Conservation (phyloP, 352 stramenopile species). For the Phytophthora ohioensis region DNA sequence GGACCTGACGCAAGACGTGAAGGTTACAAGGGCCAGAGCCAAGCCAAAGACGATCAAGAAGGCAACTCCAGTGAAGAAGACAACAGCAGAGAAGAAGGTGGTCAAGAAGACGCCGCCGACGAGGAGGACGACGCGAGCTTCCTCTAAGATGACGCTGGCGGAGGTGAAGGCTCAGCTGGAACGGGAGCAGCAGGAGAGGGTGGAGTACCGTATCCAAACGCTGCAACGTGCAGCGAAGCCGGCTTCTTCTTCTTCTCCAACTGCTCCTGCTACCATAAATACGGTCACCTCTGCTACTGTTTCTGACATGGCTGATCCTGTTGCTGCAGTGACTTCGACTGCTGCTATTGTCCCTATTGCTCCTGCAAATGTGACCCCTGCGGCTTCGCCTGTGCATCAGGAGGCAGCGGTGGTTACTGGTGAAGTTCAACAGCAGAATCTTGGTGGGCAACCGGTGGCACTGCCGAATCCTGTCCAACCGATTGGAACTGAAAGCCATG, state of each 20-base stretch:
- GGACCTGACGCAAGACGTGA: slow-evolving; percentile 27
- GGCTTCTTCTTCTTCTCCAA: not conserved
- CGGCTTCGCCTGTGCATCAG: not conserved
- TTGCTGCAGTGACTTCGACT: not conserved
- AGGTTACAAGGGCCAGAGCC: slow-evolving; percentile 8
- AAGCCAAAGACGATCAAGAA: slow-evolving; percentile 9
- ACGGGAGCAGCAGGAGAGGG: slow-evolving; percentile 59
- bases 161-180: slow-evolving; percentile 55
- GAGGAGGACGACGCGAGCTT: slow-evolving; percentile 10
- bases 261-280: not conserved
- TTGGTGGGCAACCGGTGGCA: not conserved
- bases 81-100: not conserved
- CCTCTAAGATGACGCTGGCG: slow-evolving; percentile 41
- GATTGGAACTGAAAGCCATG: not conserved
- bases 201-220: slow-evolving; percentile 59
- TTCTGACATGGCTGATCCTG: not conserved
- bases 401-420: not conserved
- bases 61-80: slow-evolving; percentile 2
- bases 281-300: not conserved
- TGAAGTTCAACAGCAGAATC: not conserved
- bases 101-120: slow-evolving; percentile 15
- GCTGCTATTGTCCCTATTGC: not conserved
- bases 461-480: not conserved
- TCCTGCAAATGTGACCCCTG: not conserved
- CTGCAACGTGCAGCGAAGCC: slow-evolving; percentile 32